Percentiles rank a stretch among this genome's conserved stretches.
phyloP scores from a whole-genome alignment of 768 basidiomycete species.

The Pleurotus tuber-regium region DNA sequence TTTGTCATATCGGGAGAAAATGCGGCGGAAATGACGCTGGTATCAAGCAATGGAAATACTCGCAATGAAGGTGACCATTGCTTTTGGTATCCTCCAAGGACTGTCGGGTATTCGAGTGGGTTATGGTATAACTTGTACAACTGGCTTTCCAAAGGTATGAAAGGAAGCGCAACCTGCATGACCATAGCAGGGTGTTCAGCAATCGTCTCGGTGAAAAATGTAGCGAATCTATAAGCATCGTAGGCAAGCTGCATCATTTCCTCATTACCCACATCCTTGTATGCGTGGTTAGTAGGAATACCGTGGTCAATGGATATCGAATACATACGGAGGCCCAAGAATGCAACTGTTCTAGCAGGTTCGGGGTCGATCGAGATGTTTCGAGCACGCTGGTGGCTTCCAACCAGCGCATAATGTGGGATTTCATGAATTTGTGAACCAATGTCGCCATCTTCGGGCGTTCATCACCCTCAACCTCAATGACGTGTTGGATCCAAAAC shows the following conservation, averaged over 20 bases:
- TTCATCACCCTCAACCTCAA: conserved; percentile 1
- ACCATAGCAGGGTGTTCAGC: conserved; percentile 9
- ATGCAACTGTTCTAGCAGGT: conserved; percentile 4
- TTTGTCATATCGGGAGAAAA: conserved; percentile 7
- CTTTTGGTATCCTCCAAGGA: not conserved
- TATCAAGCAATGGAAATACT: conserved; percentile 8
- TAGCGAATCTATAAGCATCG: conserved; percentile 8
- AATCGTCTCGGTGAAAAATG: conserved; percentile 6
- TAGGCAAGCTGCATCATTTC: not conserved
- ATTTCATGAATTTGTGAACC: conserved; percentile 1
- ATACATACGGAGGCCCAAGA: conserved; percentile 5
- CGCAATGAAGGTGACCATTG: conserved; percentile 5
- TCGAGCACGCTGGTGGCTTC: conserved; percentile 6
- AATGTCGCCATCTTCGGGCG: not conserved
- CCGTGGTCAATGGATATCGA: too few species aligned
- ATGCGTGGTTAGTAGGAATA: too few species aligned
- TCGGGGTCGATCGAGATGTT: not conserved
- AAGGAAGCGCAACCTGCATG: conserved; percentile 8
- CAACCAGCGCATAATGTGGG: conserved; percentile 7
- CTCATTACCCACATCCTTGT: not conserved
- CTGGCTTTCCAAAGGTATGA: not conserved
- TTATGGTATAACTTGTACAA: conserved; percentile 2
- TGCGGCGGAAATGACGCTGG: conserved; percentile 5
- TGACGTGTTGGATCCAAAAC: conserved; percentile 8
- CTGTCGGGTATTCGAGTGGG: not conserved